These are phyloP conservation scores for Emericellopsis atlantica DNA, from an alignment of 2,329 filamentous ascomycete species.

Conservation along the genomic window DNA sequence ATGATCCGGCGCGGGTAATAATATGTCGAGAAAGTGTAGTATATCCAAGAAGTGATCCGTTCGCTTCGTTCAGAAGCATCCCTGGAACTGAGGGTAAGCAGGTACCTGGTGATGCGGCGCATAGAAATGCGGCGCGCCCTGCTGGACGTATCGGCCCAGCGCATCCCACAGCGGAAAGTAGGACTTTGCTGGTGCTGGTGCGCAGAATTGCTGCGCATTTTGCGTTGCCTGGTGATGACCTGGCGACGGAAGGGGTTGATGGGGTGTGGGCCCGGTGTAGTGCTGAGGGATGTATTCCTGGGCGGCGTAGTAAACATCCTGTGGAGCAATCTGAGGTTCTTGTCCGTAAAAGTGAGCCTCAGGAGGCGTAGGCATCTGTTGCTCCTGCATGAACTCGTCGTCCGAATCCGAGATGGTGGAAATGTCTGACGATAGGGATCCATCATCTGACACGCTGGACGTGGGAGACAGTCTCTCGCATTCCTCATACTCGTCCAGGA, in stretches of 20 bases:
- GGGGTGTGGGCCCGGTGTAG: conserved; percentile 22
- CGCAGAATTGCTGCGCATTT: too few species aligned
- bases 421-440: conserved; percentile 40
- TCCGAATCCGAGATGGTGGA: conserved; percentile 39
- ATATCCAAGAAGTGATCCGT: too few species aligned
- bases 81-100: too few species aligned
- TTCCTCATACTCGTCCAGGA: conserved; percentile 29
- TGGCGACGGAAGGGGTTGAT: too few species aligned
- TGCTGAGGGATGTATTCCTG: conserved; percentile 34
- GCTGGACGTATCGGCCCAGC: not conserved
- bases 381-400: conserved; percentile 33
- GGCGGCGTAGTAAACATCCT: conserved; percentile 25
- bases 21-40: too few species aligned
- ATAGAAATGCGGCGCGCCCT: not conserved
- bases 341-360: conserved; percentile 24
- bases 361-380: conserved; percentile 9
- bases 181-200: too few species aligned
- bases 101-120: too few species aligned
- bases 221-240: too few species aligned
- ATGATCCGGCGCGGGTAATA: too few species aligned
- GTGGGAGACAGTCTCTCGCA: conserved; percentile 36
- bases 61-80: too few species aligned
- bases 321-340: conserved; percentile 27
- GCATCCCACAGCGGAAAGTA: too few species aligned
- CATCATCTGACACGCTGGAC: conserved; percentile 38